Conservation (phyloP, 2,329 filamentous ascomycete species). For the Fusarium guadeloupense region DNA sequence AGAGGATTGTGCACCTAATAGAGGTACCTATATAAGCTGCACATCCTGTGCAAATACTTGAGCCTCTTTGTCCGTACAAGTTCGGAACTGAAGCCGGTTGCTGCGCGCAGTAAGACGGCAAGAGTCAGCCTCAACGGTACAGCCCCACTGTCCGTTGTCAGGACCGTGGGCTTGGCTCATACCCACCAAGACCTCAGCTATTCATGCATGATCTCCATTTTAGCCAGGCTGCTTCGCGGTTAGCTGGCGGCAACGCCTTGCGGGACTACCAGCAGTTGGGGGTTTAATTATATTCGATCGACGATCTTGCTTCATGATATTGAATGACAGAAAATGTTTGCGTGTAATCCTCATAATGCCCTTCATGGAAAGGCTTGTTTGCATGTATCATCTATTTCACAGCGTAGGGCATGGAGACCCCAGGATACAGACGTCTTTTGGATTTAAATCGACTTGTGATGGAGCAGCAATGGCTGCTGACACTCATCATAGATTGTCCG, state of each 20-base stretch:
- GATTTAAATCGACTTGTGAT: too few species aligned
- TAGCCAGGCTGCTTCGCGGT: constrained; percentile 22
- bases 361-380: too few species aligned
- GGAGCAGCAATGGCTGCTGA: too few species aligned
- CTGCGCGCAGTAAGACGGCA: not conserved
- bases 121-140: constrained; percentile 14
- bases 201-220: constrained; percentile 34
- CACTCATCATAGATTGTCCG: too few species aligned
- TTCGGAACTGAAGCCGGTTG: constrained; percentile 2
- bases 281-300: constrained; percentile 22
- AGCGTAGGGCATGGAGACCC: too few species aligned
- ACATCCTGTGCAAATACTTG: not conserved
- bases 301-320: constrained; percentile 13
- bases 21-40: constrained; percentile 1
- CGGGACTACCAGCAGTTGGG: constrained; percentile 23
- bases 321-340: too few species aligned
- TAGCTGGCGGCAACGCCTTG: constrained; percentile 30
- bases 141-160: constrained; percentile 15
- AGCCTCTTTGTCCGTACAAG: not conserved
- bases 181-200: constrained; percentile 28
- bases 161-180: constrained; percentile 7
- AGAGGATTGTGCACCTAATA: not conserved
- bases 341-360: too few species aligned
- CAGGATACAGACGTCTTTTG: too few species aligned
- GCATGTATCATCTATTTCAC: too few species aligned